These are phyloP conservation scores for Acanthamoeba healyi DNA, from an alignment of 208 protist genomes.

Conservation along the genomic window DNA sequence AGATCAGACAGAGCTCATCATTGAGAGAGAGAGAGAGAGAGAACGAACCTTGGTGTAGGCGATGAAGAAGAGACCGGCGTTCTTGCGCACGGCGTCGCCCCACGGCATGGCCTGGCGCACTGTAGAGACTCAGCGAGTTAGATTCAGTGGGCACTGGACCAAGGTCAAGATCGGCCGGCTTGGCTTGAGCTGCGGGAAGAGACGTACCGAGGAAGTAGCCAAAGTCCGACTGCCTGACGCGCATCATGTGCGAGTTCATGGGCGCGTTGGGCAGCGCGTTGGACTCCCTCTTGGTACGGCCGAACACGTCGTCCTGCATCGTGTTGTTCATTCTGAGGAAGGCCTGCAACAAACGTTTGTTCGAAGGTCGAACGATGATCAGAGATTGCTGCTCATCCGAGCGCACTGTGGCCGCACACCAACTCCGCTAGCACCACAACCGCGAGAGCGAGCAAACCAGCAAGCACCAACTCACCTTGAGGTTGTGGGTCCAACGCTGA, in stretches of 20 bases:
- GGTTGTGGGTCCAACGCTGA: slow-evolving; percentile 33
- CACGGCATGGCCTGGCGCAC: slow-evolving; percentile 45
- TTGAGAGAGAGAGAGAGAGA: too few relatives aligned
- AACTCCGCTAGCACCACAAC: too few relatives aligned
- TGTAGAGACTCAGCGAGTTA: too few relatives aligned
- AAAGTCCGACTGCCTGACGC: slow-evolving; percentile 28
- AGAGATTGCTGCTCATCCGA: too few relatives aligned
- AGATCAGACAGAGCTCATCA: too few relatives aligned
- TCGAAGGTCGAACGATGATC: too few relatives aligned
- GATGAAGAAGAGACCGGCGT: slow-evolving; percentile 50
- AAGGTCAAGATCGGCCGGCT: background rate
- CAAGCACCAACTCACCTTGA: slow-evolving; percentile 43
- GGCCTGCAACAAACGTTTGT: background rate
- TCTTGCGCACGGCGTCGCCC: slow-evolving; percentile 20
- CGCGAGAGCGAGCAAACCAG: too few relatives aligned
- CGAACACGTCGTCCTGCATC: slow-evolving; percentile 43
- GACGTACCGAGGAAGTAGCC: slow-evolving; percentile 36
- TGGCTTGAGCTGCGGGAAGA: too few relatives aligned
- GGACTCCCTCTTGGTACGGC: slow-evolving; percentile 21
- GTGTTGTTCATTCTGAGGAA: background rate
- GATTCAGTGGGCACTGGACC: too few relatives aligned
- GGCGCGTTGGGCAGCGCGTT: slow-evolving; percentile 10
- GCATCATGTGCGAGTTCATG: slow-evolving; percentile 37
- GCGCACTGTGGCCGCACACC: too few relatives aligned
- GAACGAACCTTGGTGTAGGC: slow-evolving; percentile 47